These are phyloP conservation scores for Solanum gracilifrons DNA, from an alignment of 257 asterid genomes.

Conservation along the genomic window DNA sequence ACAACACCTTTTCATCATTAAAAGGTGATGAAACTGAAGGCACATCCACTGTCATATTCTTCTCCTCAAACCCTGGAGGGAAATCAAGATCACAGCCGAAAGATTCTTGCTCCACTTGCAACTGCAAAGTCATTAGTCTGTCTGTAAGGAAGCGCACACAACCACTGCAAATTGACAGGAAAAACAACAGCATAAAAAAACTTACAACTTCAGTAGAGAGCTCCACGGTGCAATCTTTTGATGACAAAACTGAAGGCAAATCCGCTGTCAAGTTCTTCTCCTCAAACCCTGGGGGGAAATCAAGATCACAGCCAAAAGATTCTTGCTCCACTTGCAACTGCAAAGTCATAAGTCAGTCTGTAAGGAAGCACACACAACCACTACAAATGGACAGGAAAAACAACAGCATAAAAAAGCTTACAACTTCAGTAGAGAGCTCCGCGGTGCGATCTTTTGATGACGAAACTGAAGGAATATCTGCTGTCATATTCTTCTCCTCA, in stretches of 20 bases:
- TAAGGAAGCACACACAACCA: constrained; percentile 10
- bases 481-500: constrained; percentile 23
- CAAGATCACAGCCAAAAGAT: constrained; percentile 32
- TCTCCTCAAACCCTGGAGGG: constrained; percentile 77
- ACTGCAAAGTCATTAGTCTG: constrained; percentile 31
- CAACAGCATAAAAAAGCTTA: constrained; percentile 21
- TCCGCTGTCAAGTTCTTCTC: constrained; percentile 16
- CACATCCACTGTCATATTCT: constrained; percentile 18
- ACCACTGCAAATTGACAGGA: constrained; percentile 2
- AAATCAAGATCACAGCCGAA: constrained; percentile 42
- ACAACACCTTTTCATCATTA: constrained; percentile 16
- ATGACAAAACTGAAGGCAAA: constrained; percentile 9
- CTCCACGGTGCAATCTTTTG: constrained; percentile 15
- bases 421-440: constrained; percentile 33
- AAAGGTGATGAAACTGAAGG: constrained; percentile 13
- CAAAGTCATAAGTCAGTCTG: constrained; percentile 18
- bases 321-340: constrained; percentile 34
- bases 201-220: constrained; percentile 41
- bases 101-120: constrained; percentile 30
- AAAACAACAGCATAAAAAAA: constrained; percentile 7
- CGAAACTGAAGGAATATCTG: constrained; percentile 11
- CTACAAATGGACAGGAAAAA: neutral
- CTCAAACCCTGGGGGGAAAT: constrained; percentile 68
- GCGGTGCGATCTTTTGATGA: constrained; percentile 12
- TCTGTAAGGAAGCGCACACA: constrained; percentile 10